Evolutionary conservation across 208 protist species (phyloP).

Genomic region (Acanthamoeba royreba): DNA sequence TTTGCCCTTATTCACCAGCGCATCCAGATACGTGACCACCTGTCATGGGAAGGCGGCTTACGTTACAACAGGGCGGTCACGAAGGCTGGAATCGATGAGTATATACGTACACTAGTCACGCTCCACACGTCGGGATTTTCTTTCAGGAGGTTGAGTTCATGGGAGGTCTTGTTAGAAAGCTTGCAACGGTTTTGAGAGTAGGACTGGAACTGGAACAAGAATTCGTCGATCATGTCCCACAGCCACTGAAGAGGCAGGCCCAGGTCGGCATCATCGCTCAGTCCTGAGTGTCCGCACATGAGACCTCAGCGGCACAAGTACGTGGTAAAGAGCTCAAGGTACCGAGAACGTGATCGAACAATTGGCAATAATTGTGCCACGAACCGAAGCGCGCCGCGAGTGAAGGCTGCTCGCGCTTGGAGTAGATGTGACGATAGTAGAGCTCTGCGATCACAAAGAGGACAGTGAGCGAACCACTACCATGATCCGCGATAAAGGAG

Average conservation of each 20-base stretch:
- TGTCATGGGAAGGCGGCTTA: not conserved
- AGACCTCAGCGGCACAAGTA: not conserved
- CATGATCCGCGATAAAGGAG: not conserved
- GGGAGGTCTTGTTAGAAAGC: constrained; percentile 63
- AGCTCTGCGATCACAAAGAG: constrained; percentile 79
- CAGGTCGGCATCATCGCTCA: constrained; percentile 54
- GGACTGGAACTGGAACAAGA: constrained; percentile 86
- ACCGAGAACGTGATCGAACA: constrained; percentile 81
- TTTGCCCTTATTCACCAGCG: not conserved
- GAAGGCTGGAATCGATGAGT: too few relatives aligned
- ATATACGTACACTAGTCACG: constrained; percentile 57
- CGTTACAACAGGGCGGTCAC: too few relatives aligned
- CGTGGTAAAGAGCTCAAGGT: not conserved
- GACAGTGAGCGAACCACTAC: not conserved
- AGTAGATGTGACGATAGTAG: constrained; percentile 85
- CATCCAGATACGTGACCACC: constrained; percentile 35
- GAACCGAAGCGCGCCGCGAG: constrained; percentile 74
- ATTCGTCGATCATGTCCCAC: constrained; percentile 90
- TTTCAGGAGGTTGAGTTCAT: constrained; percentile 66
- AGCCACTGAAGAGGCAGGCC: constrained; percentile 84
- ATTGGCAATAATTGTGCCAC: constrained; percentile 81
- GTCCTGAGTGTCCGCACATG: not conserved
- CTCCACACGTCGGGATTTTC: constrained; percentile 65
- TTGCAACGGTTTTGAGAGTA: constrained; percentile 76
- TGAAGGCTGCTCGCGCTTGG: constrained; percentile 65